Percentiles rank a stretch among this genome's conserved stretches.
These are phyloP conservation scores for Vanderwaltozyma verrucispora DNA, from an alignment of 805 yeast genomes.

Conservation along the genomic window DNA sequence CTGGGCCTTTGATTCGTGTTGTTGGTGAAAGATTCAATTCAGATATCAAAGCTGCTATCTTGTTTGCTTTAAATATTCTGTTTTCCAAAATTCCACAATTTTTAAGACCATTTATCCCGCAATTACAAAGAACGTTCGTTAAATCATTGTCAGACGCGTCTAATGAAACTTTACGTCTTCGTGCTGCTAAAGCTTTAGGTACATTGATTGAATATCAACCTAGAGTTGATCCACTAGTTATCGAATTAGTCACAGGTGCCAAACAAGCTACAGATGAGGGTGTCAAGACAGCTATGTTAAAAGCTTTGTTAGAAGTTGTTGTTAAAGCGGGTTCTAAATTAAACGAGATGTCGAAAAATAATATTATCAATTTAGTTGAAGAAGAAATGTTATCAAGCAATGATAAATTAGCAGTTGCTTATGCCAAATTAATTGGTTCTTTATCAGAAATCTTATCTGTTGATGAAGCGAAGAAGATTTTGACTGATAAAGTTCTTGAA, in stretches of 20 bases:
- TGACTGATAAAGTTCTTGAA: conserved; percentile 48
- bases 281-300: conserved; percentile 76
- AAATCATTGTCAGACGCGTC: conserved; percentile 74
- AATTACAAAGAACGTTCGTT: conserved; percentile 92
- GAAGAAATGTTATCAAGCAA: conserved; percentile 47
- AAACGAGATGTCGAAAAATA: conserved; percentile 59
- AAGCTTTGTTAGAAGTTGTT: conserved; percentile 76
- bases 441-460: conserved; percentile 53
- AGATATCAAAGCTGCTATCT: conserved; percentile 90
- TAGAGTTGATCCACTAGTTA: conserved; percentile 83
- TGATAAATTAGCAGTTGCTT: conserved; percentile 60
- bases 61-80: conserved; percentile 70
- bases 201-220: conserved; percentile 83
- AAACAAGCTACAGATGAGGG: conserved; percentile 54
- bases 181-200: conserved; percentile 88
- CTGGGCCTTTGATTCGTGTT: conserved; percentile 96
- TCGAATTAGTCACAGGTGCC: conserved; percentile 72
- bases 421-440: conserved; percentile 72
- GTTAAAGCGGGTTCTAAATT: conserved; percentile 67
- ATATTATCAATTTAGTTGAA: conserved; percentile 64
- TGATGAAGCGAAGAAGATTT: conserved; percentile 53
- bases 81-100: conserved; percentile 80
- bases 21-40: conserved; percentile 91
- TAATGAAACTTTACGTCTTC: conserved; percentile 60
- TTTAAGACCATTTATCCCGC: conserved; percentile 93